Evolutionary conservation across 1,284 basidiomycete species (phyloP).

Genomic region (Anthracocystis setariae): DNA sequence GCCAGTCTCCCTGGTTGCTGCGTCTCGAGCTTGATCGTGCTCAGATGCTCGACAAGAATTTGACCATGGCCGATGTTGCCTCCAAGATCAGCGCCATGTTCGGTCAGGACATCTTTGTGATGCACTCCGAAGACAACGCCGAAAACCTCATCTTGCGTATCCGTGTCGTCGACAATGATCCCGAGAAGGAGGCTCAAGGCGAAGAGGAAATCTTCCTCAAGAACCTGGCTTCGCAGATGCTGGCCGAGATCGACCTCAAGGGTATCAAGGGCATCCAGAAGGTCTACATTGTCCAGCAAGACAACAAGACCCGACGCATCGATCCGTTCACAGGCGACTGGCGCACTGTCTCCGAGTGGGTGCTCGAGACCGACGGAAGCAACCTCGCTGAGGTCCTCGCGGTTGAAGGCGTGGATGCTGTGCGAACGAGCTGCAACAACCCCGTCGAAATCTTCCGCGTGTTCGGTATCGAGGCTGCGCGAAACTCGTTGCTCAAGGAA

Average conservation of each 20-base stretch:
- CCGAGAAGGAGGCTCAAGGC: conserved; percentile 89
- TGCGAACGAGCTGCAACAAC: conserved; percentile 93
- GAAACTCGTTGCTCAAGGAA: conserved; percentile 91
- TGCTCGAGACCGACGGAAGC: conserved; percentile 91
- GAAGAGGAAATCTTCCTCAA: conserved; percentile 98
- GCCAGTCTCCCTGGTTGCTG: conserved; percentile 96
- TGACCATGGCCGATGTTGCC: conserved; percentile 95
- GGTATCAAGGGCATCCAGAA: conserved; percentile 91
- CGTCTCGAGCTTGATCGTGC: conserved; percentile 95
- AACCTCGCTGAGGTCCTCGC: conserved; percentile 76
- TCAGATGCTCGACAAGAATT: conserved; percentile 96
- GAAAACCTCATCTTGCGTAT: conserved; percentile 97
- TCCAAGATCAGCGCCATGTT: conserved; percentile 93
- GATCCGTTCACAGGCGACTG: conserved; percentile 63
- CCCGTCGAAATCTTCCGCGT: conserved; percentile 95
- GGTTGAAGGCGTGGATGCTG: conserved; percentile 92
- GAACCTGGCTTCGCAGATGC: conserved; percentile 93
- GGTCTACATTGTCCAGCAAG: conserved; percentile 92
- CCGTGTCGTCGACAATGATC: conserved; percentile 83
- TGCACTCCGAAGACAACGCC: conserved; percentile 98
- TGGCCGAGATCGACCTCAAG: conserved; percentile 89
- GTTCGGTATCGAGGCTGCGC: conserved; percentile 97
- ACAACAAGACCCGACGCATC: conserved; percentile 73
- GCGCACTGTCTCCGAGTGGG: conserved; percentile 78
- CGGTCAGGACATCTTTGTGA: conserved; percentile 95